Evolutionary conservation across 2,329 filamentous ascomycete species (phyloP), one percentile per base, ranked within the genome.

Genomic region (Xylaria sp.): DNA sequence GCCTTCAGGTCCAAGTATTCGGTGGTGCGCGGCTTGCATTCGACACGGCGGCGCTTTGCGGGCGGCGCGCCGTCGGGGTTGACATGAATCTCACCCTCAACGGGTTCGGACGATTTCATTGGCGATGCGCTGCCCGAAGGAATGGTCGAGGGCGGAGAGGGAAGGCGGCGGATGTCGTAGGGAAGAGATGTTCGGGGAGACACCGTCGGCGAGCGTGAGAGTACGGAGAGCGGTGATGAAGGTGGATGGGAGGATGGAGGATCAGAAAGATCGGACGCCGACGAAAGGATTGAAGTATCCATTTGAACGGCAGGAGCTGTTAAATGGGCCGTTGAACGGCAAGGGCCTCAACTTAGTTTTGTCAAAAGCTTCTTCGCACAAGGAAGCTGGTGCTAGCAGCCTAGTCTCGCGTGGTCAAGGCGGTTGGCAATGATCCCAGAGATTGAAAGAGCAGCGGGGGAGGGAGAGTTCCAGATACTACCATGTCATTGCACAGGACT

Each of bases 41-140:
- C 77, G 50, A 88, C 81, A 69, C 86, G 87, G 66, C 89, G 86
- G 72, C 89, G 89, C 78, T 95, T 96, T 50, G 86, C 77, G 26
- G 90, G 89, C 37, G 86, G 86, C 43, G 80, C 82, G 47, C 84
- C 85, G 65, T 90, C 86, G 20, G 69, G 72, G 41, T 75, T 73
- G 34, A 75, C 72, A 29, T 67, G 60, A 45, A 76, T 75, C 57
- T 71, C 68, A 44, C 69, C 69, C 57, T 72, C 71, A n/a, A 71
- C 68, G 47, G 69, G 63, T 17, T 76, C 73, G 39, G 71, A 69
- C 38, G 71, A 60, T 63, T 82, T 82, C 60, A 76, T 67, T 22
- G 82, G 81, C 19, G 81, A 82, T 44, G 79, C 76, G 56, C 73
- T 75, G 48, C 79, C 80, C 0, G 81, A 82, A 17, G 73, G 69